These are phyloP conservation scores for Hanseniaspora thailandica DNA, from an alignment of 805 yeast species.

Conservation along the genomic window DNA sequence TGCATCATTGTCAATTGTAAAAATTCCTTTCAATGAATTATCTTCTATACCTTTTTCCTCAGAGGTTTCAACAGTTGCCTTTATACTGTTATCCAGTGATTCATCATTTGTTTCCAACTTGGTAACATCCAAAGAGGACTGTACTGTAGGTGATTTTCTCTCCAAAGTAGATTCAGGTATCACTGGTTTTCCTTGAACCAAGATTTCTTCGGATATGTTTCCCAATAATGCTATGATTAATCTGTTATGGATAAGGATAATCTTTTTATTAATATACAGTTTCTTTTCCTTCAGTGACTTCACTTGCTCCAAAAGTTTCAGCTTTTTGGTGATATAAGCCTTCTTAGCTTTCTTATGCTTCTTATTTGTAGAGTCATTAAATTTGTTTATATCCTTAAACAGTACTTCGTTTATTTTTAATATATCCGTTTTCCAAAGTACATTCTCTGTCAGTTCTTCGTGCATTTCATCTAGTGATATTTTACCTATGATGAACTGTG, in stretches of 20 bases:
- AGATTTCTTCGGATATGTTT: slow-evolving; percentile 35
- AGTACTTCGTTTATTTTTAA: slow-evolving; percentile 41
- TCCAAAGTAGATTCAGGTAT: neutral
- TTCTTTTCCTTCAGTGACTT: neutral
- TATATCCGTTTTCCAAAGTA: slow-evolving; percentile 19
- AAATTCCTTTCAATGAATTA: slow-evolving; percentile 48
- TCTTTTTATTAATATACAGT: slow-evolving; percentile 8
- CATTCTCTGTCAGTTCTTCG: slow-evolving; percentile 42
- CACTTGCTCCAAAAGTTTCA: slow-evolving; percentile 1
- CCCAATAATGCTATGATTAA: slow-evolving; percentile 70
- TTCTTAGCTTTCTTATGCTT: slow-evolving; percentile 36
- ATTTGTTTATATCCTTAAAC: slow-evolving; percentile 63
- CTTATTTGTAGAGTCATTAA: slow-evolving; percentile 69
- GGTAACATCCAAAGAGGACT: neutral
- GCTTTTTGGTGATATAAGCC: neutral
- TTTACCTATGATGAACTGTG: slow-evolving; percentile 66
- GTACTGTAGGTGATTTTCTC: neutral
- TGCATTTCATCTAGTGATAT: slow-evolving; percentile 40
- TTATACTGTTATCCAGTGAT: neutral
- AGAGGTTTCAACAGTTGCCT: neutral
- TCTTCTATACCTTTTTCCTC: slow-evolving; percentile 60
- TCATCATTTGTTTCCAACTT: neutral
- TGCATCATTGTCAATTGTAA: slow-evolving; percentile 37
- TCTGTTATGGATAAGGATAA: slow-evolving; percentile 61
- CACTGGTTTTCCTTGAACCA: neutral